Evolutionary conservation across 2,329 filamentous ascomycete species (phyloP), one percentile per base, ranked within the genome.

Genomic region (Scytalidium lignicola): DNA sequence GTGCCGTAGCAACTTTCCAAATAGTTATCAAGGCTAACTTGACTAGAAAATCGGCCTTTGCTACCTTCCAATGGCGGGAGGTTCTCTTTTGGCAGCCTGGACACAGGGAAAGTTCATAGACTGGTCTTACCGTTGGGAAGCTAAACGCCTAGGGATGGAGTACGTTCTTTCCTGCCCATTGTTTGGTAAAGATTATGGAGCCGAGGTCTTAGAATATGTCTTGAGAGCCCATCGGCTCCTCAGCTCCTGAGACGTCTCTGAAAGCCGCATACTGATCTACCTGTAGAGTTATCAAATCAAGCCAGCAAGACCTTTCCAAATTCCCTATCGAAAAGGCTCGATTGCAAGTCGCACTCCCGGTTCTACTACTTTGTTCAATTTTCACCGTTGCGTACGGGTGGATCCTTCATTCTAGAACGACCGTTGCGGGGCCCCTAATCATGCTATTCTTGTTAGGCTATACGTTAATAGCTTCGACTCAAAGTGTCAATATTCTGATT

Each of bases 41-140:
- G n/a, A n/a, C n/a, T n/a, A n/a, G n/a, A n/a, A n/a, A n/a, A n/a
- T n/a, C n/a, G n/a, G n/a, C n/a, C n/a, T n/a, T n/a, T n/a, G n/a
- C n/a, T n/a, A n/a, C n/a, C n/a, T n/a, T n/a, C n/a, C n/a, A n/a
- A n/a, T n/a, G n/a, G n/a, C n/a, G n/a, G n/a, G n/a, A n/a, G n/a
- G n/a, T n/a, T n/a, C n/a, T n/a, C n/a, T n/a, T n/a, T n/a, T n/a
- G n/a, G n/a, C n/a, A n/a, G n/a, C n/a, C n/a, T n/a, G n/a, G n/a
- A n/a, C n/a, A n/a, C n/a, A n/a, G n/a, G n/a, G n/a, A n/a, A n/a
- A n/a, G n/a, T n/a, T n/a, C n/a, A n/a, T n/a, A n/a, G n/a, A n/a
- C n/a, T n/a, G n/a, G n/a, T n/a, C n/a, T n/a, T n/a, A n/a, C n/a
- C 74, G 80, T 3, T 78, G 85, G 28, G 75, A 82, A 43, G 85